These are phyloP conservation scores for Ananas comosus DNA, from an alignment of 176 grass and related monocot genomes.

Conservation along the genomic window DNA sequence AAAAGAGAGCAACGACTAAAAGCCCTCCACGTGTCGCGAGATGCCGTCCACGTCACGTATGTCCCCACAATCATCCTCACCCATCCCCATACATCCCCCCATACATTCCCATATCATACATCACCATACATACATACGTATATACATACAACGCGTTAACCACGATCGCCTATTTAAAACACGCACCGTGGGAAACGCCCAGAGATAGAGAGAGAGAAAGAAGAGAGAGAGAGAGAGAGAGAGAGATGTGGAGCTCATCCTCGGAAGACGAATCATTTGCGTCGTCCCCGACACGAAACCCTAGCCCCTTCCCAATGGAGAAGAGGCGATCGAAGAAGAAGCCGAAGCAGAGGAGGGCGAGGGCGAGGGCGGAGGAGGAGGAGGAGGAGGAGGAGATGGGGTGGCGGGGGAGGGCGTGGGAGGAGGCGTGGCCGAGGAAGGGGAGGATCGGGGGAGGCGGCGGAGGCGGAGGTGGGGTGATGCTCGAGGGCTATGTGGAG, in stretches of 20 bases:
- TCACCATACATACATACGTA: neutral
- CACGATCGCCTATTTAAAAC: neutral
- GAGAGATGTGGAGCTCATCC: constrained; percentile 24
- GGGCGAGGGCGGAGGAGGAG: neutral
- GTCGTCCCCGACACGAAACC: neutral
- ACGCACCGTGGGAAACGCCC: neutral
- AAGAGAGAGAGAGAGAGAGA: constrained; percentile 11
- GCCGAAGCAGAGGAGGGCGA: neutral
- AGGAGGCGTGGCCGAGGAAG: neutral
- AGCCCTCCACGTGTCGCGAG: too few relatives aligned
- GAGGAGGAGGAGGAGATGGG: neutral
- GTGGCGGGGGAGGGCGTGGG: neutral
- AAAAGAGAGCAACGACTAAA: too few relatives aligned
- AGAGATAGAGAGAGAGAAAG: neutral
- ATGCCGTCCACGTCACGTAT: too few relatives aligned
- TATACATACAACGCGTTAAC: neutral
- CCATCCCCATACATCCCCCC: constrained; percentile 13
- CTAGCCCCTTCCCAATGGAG: neutral
- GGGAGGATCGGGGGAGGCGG: neutral
- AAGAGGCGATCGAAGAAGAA: neutral
- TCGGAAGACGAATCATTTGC: constrained; percentile 9
- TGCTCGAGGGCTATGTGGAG: constrained; percentile 29
- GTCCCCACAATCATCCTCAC: too few relatives aligned
- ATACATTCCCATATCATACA: neutral
- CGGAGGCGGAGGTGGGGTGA: constrained; percentile 14